phyloP scores from a whole-genome alignment of 2,329 filamentous ascomycete species.

The Triangularia verruculosa region DNA sequence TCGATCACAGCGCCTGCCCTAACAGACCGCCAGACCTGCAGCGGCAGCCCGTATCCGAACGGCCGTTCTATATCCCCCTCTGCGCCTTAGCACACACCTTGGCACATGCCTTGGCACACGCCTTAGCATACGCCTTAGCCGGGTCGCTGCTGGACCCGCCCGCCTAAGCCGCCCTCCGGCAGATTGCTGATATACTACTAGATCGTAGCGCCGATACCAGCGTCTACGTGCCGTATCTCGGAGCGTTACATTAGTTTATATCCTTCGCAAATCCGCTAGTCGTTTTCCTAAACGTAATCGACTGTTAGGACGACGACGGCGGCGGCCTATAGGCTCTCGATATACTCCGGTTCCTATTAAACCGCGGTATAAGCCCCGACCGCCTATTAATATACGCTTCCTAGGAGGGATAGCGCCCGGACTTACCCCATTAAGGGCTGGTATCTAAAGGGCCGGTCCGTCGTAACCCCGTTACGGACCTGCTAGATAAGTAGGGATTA shows the following conservation, averaged over 20 bases:
- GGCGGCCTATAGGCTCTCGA: neutral
- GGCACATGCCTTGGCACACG: too few relatives aligned
- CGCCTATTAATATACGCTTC: too few relatives aligned
- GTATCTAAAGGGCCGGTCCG: neutral
- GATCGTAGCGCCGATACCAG: neutral
- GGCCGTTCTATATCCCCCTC: neutral
- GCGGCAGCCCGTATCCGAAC: neutral
- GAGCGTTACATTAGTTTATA: neutral
- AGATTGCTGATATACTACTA: neutral
- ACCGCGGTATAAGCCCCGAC: neutral
- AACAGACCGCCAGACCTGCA: neutral
- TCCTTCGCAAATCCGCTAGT: neutral
- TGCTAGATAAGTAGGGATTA: neutral
- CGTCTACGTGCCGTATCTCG: neutral
- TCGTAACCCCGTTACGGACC: neutral
- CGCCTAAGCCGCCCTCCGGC: neutral
- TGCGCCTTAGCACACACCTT: neutral
- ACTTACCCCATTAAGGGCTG: too few relatives aligned
- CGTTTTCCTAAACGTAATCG: slow-evolving; percentile 2
- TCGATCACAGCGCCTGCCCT: neutral
- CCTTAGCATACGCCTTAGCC: neutral
- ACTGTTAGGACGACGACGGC: too few relatives aligned
- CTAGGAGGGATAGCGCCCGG: too few relatives aligned
- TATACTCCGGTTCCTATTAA: neutral
- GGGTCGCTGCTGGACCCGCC: neutral